These are phyloP conservation scores for Yamadazyma pseudoaaseri DNA, from an alignment of 1,139 yeast genomes.

Conservation along the genomic window DNA sequence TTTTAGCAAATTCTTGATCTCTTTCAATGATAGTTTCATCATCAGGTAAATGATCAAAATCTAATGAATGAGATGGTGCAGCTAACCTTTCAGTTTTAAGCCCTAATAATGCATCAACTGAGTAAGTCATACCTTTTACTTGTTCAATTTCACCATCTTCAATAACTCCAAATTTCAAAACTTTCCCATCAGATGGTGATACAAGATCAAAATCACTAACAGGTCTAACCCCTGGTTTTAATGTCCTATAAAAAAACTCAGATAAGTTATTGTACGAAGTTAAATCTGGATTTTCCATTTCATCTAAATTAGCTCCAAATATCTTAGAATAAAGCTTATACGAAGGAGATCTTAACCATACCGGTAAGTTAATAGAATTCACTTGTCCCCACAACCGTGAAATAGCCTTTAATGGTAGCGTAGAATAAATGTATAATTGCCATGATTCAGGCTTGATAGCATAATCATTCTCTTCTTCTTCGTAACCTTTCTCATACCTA, in stretches of 20 bases:
- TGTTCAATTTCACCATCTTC: constrained; percentile 89
- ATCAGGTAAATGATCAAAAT: constrained; percentile 43
- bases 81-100: constrained; percentile 49
- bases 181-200: constrained; percentile 93
- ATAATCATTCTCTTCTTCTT: constrained; percentile 32
- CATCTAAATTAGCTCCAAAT: constrained; percentile 88
- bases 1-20: constrained; percentile 74
- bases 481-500: constrained; percentile 34
- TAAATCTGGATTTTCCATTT: constrained; percentile 82
- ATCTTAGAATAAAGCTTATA: constrained; percentile 72
- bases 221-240: constrained; percentile 80
- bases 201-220: constrained; percentile 67
- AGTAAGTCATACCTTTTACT: constrained; percentile 94
- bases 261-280: constrained; percentile 73
- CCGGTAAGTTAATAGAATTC: constrained; percentile 79
- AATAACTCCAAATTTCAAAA: constrained; percentile 81
- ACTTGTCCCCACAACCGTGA: constrained; percentile 94
- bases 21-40: constrained; percentile 47
- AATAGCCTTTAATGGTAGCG: constrained; percentile 86
- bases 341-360: constrained; percentile 85
- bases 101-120: constrained; percentile 87
- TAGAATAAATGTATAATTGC: constrained; percentile 85
- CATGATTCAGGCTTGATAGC: constrained; percentile 70
- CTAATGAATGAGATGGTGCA: constrained; percentile 59
- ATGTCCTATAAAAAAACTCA: constrained; percentile 86